Percentiles rank a stretch among this genome's conserved stretches.
Evolutionary conservation across 306 rosid species (phyloP).

Genomic region (Lathyrus aphaca): DNA sequence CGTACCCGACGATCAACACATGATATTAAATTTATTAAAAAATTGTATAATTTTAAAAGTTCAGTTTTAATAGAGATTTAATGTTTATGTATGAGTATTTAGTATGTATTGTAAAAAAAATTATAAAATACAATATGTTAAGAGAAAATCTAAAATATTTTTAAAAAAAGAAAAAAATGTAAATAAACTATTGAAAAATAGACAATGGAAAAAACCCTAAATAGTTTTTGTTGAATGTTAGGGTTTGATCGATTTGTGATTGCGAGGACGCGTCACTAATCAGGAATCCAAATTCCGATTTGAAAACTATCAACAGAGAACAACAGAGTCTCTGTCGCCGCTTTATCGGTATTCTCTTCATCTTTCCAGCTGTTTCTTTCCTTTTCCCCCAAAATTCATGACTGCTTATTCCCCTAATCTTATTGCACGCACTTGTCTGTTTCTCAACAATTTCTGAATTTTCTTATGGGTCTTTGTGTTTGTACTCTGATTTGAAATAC

Average conservation of each 20-base stretch:
- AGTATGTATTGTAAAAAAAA: no score
- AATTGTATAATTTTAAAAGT: no score
- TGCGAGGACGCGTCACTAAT: background rate
- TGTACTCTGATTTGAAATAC: background rate
- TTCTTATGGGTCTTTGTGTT: background rate
- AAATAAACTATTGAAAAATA: no score
- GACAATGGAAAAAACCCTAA: background rate
- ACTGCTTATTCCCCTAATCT: background rate
- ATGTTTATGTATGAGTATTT: no score
- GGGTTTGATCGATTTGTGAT: background rate
- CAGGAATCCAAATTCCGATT: conserved; percentile 30
- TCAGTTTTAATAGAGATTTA: no score
- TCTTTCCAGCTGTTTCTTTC: conserved; percentile 7
- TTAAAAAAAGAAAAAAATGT: no score
- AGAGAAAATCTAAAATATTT: no score
- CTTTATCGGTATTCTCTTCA: conserved; percentile 35
- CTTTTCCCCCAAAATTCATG: conserved; percentile 4
- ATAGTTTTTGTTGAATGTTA: background rate
- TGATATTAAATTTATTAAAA: no score
- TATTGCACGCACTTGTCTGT: conserved; percentile 25
- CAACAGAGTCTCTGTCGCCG: conserved; percentile 4
- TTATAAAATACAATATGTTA: no score
- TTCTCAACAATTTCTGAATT: background rate
- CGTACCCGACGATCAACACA: no score
- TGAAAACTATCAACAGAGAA: background rate